Evolutionary conservation across 257 asterid genomes (phyloP).

Genomic region (Scutellaria barbata): DNA sequence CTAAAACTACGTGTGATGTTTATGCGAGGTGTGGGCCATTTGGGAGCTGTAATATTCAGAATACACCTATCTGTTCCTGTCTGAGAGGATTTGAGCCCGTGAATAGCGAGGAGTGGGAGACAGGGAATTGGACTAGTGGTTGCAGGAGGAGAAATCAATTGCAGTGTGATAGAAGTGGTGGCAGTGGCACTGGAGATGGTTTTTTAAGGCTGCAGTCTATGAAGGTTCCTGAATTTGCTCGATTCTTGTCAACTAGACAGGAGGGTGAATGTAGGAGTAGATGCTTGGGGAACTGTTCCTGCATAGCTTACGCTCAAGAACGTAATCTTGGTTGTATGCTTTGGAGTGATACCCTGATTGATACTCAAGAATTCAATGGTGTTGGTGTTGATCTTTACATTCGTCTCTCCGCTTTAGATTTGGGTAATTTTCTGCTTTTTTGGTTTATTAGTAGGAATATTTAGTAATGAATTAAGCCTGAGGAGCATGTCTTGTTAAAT

Average conservation of each 20-base stretch:
- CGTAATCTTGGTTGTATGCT: conserved; percentile 24
- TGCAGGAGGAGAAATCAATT: conserved; percentile 36
- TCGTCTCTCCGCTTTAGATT: conserved; percentile 26
- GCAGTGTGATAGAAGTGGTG: conserved; percentile 33
- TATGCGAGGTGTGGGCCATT: conserved; percentile 47
- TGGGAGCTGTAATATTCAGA: conserved; percentile 37
- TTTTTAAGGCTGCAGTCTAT: conserved; percentile 35
- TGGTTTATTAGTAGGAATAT: too few relatives aligned
- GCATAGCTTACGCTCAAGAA: conserved; percentile 28
- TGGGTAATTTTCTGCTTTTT: not conserved
- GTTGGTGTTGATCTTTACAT: conserved; percentile 27
- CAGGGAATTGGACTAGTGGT: conserved; percentile 46
- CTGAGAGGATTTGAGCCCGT: conserved; percentile 47
- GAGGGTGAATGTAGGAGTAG: not conserved
- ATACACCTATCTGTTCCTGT: conserved; percentile 44
- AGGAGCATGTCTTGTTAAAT: too few relatives aligned
- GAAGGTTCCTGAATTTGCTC: conserved; percentile 23
- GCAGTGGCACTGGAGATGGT: too few relatives aligned
- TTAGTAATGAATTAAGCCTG: not conserved
- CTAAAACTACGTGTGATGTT: conserved; percentile 36
- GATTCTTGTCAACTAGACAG: too few relatives aligned
- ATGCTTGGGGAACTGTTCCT: conserved; percentile 21
- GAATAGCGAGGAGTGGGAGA: conserved; percentile 36
- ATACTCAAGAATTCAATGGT: not conserved
- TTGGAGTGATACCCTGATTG: conserved; percentile 16